These are phyloP conservation scores for Camelina laxa DNA, from an alignment of 345 rosid genomes.

Conservation along the genomic window DNA sequence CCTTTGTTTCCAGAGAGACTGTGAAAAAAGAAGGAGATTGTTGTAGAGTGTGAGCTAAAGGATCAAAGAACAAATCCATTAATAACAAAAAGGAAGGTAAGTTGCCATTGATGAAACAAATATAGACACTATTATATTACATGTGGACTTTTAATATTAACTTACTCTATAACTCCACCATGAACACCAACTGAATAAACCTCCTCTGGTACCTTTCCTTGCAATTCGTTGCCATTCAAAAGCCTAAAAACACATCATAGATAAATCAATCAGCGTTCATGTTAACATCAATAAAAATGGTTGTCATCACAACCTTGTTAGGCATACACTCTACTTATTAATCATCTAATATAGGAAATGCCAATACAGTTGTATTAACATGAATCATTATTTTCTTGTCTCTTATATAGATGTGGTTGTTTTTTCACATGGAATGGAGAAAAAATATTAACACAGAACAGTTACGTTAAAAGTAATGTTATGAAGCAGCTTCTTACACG, in stretches of 20 bases:
- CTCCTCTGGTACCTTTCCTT: conserved; percentile 87
- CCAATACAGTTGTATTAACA: background rate
- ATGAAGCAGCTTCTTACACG: conserved; percentile 53
- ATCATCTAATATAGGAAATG: background rate
- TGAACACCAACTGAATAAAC: conserved; percentile 88
- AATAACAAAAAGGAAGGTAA: background rate
- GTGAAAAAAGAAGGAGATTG: conserved; percentile 27
- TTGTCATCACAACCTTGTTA: background rate
- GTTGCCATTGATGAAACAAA: background rate
- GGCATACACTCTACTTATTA: background rate
- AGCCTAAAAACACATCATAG: conserved; percentile 52
- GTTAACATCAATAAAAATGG: background rate
- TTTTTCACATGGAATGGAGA: background rate
- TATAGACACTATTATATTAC: background rate
- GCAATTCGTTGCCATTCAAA: conserved; percentile 68
- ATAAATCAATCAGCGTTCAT: background rate
- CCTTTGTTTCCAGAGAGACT: conserved; percentile 95
- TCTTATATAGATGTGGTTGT: background rate
- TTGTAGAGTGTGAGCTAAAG: conserved; percentile 3
- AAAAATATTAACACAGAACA: background rate
- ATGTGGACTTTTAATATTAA: background rate
- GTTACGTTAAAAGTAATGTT: background rate
- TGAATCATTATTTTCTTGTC: background rate
- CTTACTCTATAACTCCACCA: conserved; percentile 95
- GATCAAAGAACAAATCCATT: background rate